Conservation (phyloP, 2,329 filamentous ascomycete species). For the Trichoderma sp. region DNA sequence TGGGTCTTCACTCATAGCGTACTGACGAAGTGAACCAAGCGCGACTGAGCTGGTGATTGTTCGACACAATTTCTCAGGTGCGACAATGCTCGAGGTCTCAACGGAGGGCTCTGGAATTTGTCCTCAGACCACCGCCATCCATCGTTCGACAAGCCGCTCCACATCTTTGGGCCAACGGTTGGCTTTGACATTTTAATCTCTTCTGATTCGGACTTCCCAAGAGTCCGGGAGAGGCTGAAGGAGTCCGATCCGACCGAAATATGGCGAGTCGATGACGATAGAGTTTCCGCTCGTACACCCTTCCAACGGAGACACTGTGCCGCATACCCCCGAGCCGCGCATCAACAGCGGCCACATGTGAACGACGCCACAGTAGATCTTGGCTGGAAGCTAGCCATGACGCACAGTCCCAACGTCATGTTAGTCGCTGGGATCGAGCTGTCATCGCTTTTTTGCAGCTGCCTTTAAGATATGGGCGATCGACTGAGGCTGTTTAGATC, state of each 20-base stretch:
- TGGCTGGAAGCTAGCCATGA: not conserved
- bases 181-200: not conserved
- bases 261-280: constrained; percentile 25
- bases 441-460: not conserved
- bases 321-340: not conserved
- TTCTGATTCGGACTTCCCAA: constrained; percentile 7
- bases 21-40: not conserved
- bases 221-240: constrained; percentile 13
- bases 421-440: not conserved
- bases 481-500: too few species aligned
- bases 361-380: not conserved
- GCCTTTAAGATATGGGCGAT: not conserved
- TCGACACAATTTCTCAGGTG: not conserved
- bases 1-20: not conserved
- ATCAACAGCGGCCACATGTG: not conserved
- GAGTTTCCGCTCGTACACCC: constrained; percentile 12
- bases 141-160: not conserved
- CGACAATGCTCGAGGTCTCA: not conserved
- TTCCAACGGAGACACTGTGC: constrained; percentile 21
- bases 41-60: not conserved
- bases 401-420: constrained; percentile 11
- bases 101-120: not conserved
- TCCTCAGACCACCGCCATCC: not conserved
- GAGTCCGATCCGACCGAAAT: constrained; percentile 19
- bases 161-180: not conserved